Base-by-base conservation (phyloP, 192 early-diverging fungal species). In the Backusella morwellensis region DNA sequence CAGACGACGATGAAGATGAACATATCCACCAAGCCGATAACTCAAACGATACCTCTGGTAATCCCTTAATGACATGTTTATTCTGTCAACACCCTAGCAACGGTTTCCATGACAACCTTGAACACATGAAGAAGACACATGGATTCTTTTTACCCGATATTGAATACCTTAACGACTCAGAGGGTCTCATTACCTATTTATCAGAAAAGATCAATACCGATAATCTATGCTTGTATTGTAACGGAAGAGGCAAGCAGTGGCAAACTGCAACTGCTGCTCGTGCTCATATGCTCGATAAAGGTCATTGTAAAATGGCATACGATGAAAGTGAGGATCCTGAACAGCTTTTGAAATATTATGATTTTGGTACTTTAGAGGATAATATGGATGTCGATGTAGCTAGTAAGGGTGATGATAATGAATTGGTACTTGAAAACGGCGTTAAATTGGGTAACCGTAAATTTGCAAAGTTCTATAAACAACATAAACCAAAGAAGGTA, bases 141-240 rank as follows among this genome's bases (percentile, higher is more conserved):
- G 91, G 92, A 74, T 95, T 99, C 83, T 99, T 99, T 78, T 90
- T 99, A 74, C 98, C 98, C 19, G 97, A 99, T 81, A 86, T 96
- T 35, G 97, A 99, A 83, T 97, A 92, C 78, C 81, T 99, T 40
- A 90, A 90, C 1, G 94, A 98, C 75, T 71, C 94, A 11, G 89
- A 87, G 38, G 98, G 97, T 6, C 85, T 99, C 70, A 86, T 99
- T 72, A 85, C 86, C 74, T 98, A 96, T 77, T 83, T 99, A 52
- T 94, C 89, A 11, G 95, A 98, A 77, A 99, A 99, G 85, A 86
- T 93, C 5, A 90, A 98, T 15, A 95, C 90, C 73, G 95, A 98
- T 85, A 95, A 99, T 82, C 88, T 97, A 32, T 99, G 98, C 79
- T 73, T 99, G 35, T 95, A 91, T 86, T 99, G 98, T 85, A 96